Evolutionary conservation across 208 protist species (phyloP), one percentile per base, ranked within the genome.

Genomic region (Trypanosoma cruzi): DNA sequence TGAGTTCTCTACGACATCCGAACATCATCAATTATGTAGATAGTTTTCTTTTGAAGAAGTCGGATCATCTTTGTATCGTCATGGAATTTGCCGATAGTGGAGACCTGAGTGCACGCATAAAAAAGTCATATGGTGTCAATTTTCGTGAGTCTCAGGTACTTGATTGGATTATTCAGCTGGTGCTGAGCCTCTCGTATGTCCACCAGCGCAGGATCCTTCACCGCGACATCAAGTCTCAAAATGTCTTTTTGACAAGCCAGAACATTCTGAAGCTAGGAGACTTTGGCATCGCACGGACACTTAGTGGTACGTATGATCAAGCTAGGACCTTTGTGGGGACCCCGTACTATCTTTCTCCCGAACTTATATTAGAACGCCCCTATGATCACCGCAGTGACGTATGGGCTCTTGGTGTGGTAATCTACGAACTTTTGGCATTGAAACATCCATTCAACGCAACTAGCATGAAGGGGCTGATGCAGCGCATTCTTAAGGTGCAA

Each of bases 1-100:
- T 98, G 18, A 95, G 81, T 55, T 86, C 85, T 6, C 73, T 98
- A n/a, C 82, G 82, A 7, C 96, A 98, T 68, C 96, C 96, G 2
- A 98, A 98, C 71, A 94, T 98, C 73, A 96, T 98, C 68, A 86
- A 95, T 48, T 98, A 98, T 75, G 82, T 95, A 13, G 90, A 96
- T 76, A 94, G 90, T 71, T 98, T 97, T 79, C 80, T 97, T n/a
- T 87, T 91, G 1, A 73, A 79, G 29, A 90, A 81, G 64, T 96
- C 89, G 2, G 88, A 96, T 64, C 82, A 96, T 65, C 66, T 97
- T 57, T 97, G 94, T 79, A 98, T 98, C 62, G 90, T 97, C 11
- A 98, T 98, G 94, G 92, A 97, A 76, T 97, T 84, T 72, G 89
- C 90, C 16, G 94, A 98, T 56, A 88, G 89, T 48, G 94, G 94